Conservation (phyloP, 2,329 filamentous ascomycete species). For the Ophiocordyceps unilateralis region DNA sequence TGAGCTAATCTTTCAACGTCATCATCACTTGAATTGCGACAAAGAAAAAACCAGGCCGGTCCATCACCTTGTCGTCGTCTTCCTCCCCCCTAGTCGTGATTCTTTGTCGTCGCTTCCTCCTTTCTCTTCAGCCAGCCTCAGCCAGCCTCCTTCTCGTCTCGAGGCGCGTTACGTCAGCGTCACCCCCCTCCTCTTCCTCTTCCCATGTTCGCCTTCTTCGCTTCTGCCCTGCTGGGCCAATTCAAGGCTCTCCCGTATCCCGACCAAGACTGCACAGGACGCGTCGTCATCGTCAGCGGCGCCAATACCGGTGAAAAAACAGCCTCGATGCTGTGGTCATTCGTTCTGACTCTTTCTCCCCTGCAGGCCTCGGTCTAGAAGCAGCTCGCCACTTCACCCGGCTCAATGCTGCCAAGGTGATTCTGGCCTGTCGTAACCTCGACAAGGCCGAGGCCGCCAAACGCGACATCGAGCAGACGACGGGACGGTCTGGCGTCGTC, state of each 20-base stretch:
- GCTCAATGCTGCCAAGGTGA: constrained; percentile 21
- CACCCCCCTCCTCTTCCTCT: no score
- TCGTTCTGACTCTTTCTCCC: background rate
- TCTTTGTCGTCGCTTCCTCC: no score
- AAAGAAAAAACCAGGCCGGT: no score
- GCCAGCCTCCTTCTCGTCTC: no score
- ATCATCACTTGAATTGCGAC: no score
- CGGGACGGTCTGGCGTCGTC: constrained; percentile 8
- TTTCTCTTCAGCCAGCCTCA: no score
- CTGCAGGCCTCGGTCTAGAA: constrained; percentile 22
- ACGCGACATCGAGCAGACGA: constrained; percentile 15
- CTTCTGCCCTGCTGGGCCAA: constrained; percentile 4
- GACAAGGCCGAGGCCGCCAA: constrained; percentile 24
- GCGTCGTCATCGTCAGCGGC: constrained; percentile 24
- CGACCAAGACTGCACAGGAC: constrained; percentile 14
- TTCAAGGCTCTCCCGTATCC: constrained; percentile 14
- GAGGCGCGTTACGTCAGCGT: no score
- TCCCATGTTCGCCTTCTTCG: background rate
- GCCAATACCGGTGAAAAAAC: constrained; percentile 14
- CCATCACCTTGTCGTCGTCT: no score
- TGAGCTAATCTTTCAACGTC: no score
- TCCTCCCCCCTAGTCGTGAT: no score
- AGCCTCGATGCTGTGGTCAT: no score
- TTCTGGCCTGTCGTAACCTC: constrained; percentile 22
- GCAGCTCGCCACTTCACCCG: constrained; percentile 21